A percentile compares a stretch with the other conserved stretches of the same genome.
Conservation (phyloP, 768 basidiomycete genomes). For the Rhodotorula diobovata region DNA sequence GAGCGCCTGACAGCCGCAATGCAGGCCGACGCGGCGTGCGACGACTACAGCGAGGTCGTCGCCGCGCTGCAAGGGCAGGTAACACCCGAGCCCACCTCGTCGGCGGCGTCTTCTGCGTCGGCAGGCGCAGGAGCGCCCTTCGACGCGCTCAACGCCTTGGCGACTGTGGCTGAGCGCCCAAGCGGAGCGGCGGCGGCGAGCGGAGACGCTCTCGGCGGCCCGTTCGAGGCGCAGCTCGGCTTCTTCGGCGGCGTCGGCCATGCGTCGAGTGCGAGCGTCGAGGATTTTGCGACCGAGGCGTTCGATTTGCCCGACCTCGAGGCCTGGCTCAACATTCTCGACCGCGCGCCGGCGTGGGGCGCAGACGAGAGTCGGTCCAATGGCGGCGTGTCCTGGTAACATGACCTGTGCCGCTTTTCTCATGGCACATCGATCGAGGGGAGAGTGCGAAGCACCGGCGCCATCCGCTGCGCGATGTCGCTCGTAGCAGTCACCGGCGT, state of each 20-base stretch:
- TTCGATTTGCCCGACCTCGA: slow-evolving; percentile 13
- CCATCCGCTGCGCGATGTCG: no score
- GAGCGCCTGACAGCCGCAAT: background rate
- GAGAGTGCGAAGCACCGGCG: no score
- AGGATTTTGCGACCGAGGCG: background rate
- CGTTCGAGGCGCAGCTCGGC: background rate
- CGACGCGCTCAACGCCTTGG: slow-evolving; percentile 1
- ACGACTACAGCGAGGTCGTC: slow-evolving; percentile 1
- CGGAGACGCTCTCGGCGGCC: background rate
- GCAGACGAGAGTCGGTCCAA: background rate
- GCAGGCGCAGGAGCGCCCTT: background rate
- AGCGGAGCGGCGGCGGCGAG: background rate
- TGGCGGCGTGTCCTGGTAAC: background rate
- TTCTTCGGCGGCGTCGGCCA: background rate
- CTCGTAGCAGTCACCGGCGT: no score
- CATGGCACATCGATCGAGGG: no score
- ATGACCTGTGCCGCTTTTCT: no score
- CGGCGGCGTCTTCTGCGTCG: background rate
- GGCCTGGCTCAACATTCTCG: slow-evolving; percentile 21
- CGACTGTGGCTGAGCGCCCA: background rate
- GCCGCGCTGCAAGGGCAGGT: background rate
- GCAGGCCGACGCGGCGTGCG: slow-evolving; percentile 1
- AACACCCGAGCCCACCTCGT: background rate
- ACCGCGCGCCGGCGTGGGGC: background rate
- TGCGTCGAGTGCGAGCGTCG: no score